Evolutionary conservation across 2,329 filamentous ascomycete species (phyloP), one percentile per base, ranked within the genome.

Genomic region (Penicillium janthinellum): DNA sequence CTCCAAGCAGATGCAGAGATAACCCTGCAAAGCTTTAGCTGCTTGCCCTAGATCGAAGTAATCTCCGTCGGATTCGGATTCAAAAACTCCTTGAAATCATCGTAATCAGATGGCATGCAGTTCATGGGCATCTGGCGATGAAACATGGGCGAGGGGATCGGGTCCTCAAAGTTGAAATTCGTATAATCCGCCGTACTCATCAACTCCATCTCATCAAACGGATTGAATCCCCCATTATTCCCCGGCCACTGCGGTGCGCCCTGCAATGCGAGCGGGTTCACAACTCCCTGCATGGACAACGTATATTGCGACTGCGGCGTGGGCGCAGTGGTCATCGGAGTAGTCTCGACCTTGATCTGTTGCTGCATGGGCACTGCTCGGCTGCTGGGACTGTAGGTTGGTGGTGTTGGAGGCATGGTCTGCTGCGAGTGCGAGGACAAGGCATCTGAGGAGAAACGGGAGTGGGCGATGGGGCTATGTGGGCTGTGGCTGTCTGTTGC

Each of bases 401-500:
- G 75, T 8, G 78, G 78, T 4, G 78, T 79, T 5, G 75, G 77
- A 34, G 78, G 71, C 61, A 77, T 48, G 4, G 62, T 65, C 56
- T 74, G 68, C 39, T 62, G 65, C 48, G 73, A 68, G 7, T 52
- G 65, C 45, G 73, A 68, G 7, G 66, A 64, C 54, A 72, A 73
- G 25, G 70, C 62, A 37, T 73, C 73, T 52, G 70, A 68, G 2
- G 66, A 66, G 62, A 71, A 74, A 25, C 67, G 69, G 10, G 71
- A 62, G 17, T 65, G 67, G 35, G 71, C 64, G 35, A 73, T 62
- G 28, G 78, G 77, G 5, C 77, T 80, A 54, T 83, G 81, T 47
- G 81, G 81, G 64, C 82, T 82, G 31, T 86, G 84, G 5, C 31
- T 31, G 31, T 31, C 31, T 31, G 31, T 10, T 31, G 85, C 86